phyloP scores from a whole-genome alignment of 1,139 yeast species.

The Suhomyces panamericanus region DNA sequence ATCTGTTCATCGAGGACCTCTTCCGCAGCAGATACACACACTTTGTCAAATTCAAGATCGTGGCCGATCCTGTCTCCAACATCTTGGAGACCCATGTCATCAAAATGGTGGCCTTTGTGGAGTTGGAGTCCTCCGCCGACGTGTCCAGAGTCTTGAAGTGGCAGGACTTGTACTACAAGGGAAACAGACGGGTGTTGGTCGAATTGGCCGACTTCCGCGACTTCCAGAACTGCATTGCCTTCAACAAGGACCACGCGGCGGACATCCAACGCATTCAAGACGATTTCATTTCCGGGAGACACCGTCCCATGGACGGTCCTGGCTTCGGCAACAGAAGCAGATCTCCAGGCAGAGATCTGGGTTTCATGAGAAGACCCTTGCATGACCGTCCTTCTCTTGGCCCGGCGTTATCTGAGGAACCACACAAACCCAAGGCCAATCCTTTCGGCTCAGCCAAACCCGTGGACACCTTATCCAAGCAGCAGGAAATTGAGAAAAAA shows the following conservation, averaged over 20 bases:
- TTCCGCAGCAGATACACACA: conserved; percentile 45
- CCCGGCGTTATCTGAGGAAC: conserved; percentile 4
- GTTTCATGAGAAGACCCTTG: conserved; percentile 5
- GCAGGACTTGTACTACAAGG: conserved; percentile 45
- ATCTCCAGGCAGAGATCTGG: conserved; percentile 7
- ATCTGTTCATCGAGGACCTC: conserved; percentile 43
- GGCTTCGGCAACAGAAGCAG: neutral
- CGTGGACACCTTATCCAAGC: conserved; percentile 42
- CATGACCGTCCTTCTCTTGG: neutral
- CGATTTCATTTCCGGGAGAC: conserved; percentile 30
- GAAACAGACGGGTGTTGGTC: conserved; percentile 41
- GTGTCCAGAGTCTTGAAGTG: conserved; percentile 47
- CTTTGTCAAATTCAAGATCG: conserved; percentile 42
- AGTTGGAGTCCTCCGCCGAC: conserved; percentile 48
- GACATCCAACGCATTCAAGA: conserved; percentile 34
- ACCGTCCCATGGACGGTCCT: conserved; percentile 14
- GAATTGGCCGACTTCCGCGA: conserved; percentile 52
- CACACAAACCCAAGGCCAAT: conserved; percentile 34
- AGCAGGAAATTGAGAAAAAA: conserved; percentile 45
- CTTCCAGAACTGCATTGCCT: conserved; percentile 45
- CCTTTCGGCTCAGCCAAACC: conserved; percentile 52
- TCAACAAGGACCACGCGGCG: conserved; percentile 37
- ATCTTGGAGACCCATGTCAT: conserved; percentile 42
- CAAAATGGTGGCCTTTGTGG: conserved; percentile 63
- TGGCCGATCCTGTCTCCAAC: conserved; percentile 43